phyloP scores from a whole-genome alignment of 768 basidiomycete genomes.

The Gautieria morchelliformis region DNA sequence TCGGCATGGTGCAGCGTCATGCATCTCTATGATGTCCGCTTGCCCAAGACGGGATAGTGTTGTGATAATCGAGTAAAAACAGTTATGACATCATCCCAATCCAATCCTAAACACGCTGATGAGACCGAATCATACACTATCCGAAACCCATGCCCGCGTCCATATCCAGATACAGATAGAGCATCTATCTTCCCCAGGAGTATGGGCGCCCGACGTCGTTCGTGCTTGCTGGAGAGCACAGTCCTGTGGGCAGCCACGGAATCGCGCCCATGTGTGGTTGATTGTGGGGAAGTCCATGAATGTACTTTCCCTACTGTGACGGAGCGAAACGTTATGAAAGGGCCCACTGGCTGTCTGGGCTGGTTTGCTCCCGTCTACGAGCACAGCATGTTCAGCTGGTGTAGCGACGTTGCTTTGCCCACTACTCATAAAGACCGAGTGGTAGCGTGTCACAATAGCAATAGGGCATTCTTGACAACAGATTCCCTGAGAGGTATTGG shows the following conservation, averaged over 20 bases:
- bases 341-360: not conserved
- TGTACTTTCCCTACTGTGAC: constrained; percentile 42
- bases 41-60: constrained; percentile 42
- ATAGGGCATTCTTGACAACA: no score
- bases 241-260: constrained; percentile 74
- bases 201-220: constrained; percentile 44
- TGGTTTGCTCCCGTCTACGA: constrained; percentile 3
- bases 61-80: no score
- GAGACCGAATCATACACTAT: no score
- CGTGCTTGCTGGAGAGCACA: constrained; percentile 63
- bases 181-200: constrained; percentile 61
- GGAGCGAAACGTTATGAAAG: not conserved
- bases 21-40: constrained; percentile 74
- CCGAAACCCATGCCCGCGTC: no score
- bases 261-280: constrained; percentile 66
- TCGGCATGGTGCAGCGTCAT: constrained; percentile 69
- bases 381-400: not conserved
- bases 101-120: no score
- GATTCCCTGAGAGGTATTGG: no score
- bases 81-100: no score
- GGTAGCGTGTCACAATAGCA: no score
- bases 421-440: no score
- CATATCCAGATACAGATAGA: no score
- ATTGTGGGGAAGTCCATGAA: constrained; percentile 58
- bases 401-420: no score